These are phyloP conservation scores for Spiromastix sp. DNA, from an alignment of 2,329 filamentous ascomycete species.

Conservation along the genomic window DNA sequence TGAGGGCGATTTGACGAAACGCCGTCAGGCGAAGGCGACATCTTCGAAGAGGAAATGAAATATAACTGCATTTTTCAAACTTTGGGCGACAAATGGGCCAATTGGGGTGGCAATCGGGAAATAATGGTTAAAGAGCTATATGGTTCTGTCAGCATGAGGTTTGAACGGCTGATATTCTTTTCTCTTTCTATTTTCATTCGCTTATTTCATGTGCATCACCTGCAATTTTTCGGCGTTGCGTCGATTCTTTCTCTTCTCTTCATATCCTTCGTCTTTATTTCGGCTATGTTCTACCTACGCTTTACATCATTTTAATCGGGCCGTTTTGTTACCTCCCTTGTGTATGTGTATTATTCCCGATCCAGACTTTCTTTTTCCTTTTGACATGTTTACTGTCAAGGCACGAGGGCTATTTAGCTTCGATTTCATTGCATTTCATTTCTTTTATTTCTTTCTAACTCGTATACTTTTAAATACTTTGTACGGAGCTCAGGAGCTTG, in stretches of 20 bases:
- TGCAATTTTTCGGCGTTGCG: background rate
- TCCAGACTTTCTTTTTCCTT: no score
- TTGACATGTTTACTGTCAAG: no score
- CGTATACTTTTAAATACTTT: background rate
- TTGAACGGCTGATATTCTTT: no score
- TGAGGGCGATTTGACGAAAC: conserved; percentile 60
- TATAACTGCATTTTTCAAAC: background rate
- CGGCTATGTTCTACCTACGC: no score
- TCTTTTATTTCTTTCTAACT: background rate
- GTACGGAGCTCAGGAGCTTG: background rate
- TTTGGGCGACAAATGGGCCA: background rate
- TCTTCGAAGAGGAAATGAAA: background rate
- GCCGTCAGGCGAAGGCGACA: background rate
- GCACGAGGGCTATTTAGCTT: no score
- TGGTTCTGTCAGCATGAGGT: no score
- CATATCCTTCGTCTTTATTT: background rate
- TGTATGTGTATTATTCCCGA: no score
- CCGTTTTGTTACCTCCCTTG: no score
- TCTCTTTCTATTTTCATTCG: background rate
- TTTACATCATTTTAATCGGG: no score
- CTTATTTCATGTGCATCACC: background rate
- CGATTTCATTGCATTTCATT: no score
- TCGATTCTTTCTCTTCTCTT: background rate
- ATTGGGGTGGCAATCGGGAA: background rate
- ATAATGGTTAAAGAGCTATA: background rate